These are phyloP conservation scores for Kluyveromyces wickerhamii DNA, from an alignment of 805 yeast genomes.

Conservation along the genomic window DNA sequence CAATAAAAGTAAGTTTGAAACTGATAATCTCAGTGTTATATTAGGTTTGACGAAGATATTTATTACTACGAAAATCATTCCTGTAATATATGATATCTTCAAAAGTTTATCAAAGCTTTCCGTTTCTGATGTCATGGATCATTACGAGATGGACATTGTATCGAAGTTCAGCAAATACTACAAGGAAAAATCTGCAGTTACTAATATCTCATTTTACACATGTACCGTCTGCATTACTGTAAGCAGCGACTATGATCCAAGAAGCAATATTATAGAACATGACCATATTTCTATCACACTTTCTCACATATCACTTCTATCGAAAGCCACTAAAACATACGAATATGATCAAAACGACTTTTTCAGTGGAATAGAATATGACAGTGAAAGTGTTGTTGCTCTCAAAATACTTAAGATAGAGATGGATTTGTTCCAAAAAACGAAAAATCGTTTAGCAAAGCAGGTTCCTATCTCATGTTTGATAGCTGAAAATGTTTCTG, in stretches of 20 bases:
- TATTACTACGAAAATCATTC: slow-evolving; percentile 1
- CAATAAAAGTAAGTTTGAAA: slow-evolving; percentile 31
- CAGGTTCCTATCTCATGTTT: neutral
- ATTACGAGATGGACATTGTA: slow-evolving; percentile 53
- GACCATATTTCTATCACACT: no score
- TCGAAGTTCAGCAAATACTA: slow-evolving; percentile 33
- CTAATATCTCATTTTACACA: slow-evolving; percentile 40
- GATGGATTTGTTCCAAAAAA: neutral
- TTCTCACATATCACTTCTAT: no score
- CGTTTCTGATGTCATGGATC: slow-evolving; percentile 50
- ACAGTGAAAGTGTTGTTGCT: neutral
- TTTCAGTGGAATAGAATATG: no score
- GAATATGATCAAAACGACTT: no score
- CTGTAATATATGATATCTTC: slow-evolving; percentile 20
- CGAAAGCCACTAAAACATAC: no score
- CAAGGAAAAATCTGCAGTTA: slow-evolving; percentile 29
- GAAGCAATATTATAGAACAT: no score
- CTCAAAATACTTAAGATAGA: neutral
- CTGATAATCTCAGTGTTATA: slow-evolving; percentile 47
- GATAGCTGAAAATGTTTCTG: neutral
- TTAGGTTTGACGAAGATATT: slow-evolving; percentile 30
- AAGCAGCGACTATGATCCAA: no score
- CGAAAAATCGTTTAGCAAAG: neutral
- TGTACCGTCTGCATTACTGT: slow-evolving; percentile 32
- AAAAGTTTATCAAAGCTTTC: slow-evolving; percentile 32